These are phyloP conservation scores for Pseudopithomyces chartarum DNA, from an alignment of 2,329 filamentous ascomycete species.

Conservation along the genomic window DNA sequence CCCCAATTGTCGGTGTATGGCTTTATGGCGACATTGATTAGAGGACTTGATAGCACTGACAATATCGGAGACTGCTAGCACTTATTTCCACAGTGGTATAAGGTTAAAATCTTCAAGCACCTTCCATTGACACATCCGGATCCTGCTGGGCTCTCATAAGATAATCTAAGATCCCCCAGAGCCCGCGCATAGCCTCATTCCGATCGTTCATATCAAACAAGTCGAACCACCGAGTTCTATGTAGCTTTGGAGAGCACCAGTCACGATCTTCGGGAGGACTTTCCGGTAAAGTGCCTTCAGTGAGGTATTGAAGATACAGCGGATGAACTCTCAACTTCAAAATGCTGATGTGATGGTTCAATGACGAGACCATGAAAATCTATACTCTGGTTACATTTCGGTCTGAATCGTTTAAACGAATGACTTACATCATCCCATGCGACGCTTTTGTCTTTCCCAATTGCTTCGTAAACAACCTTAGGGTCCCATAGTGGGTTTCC, in stretches of 20 bases:
- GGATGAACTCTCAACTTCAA: conserved; percentile 63
- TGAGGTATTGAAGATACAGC: conserved; percentile 61
- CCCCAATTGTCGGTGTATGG: too few species aligned
- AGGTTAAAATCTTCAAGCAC: conserved; percentile 1
- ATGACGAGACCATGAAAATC: conserved; percentile 65
- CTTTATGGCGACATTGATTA: too few species aligned
- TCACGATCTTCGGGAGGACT: conserved; percentile 27
- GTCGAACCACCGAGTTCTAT: conserved; percentile 64
- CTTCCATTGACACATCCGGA: conserved; percentile 14
- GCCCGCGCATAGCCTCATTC: conserved; percentile 58
- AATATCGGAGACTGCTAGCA: too few species aligned
- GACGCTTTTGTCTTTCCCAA: conserved; percentile 56
- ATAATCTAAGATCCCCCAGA: conserved; percentile 64
- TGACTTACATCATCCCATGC: conserved; percentile 60
- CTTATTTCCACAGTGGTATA: too few species aligned
- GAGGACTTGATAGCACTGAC: too few species aligned
- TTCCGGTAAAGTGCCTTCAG: conserved; percentile 46
- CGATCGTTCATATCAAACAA: conserved; percentile 60
- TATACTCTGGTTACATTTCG: conserved; percentile 35
- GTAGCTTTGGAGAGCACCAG: conserved; percentile 59
- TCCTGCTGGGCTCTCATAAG: conserved; percentile 44
- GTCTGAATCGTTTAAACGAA: background rate
- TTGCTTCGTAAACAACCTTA: conserved; percentile 59
- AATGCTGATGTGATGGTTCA: conserved; percentile 67
- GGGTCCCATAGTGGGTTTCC: conserved; percentile 61